Percentiles rank a stretch among this genome's conserved stretches.
phyloP scores from a whole-genome alignment of 2,329 filamentous ascomycete species.

The Purpureocillium takamizusanense region DNA sequence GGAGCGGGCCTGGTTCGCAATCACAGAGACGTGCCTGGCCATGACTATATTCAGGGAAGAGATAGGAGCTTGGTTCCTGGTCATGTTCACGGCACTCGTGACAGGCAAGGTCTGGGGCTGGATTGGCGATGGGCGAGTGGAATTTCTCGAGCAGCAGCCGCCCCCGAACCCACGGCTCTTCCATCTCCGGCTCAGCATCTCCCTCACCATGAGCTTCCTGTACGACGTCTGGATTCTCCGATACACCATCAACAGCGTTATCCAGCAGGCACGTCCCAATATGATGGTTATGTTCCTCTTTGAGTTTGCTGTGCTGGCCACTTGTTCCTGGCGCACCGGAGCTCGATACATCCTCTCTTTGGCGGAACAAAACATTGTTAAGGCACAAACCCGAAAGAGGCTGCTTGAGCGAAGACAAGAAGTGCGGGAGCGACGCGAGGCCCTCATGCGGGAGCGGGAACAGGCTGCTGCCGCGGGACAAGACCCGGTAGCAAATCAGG shows the following conservation, averaged over 20 bases:
- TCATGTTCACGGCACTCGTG: conserved; percentile 90
- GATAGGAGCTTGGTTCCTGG: conserved; percentile 85
- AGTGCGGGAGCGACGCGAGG: conserved; percentile 49
- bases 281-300: conserved; percentile 99
- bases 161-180: conserved; percentile 82
- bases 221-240: conserved; percentile 75
- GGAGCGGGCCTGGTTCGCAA: conserved; percentile 95
- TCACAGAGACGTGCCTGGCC: conserved; percentile 90
- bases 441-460: conserved; percentile 40
- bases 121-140: conserved; percentile 92
- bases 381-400: conserved; percentile 62
- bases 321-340: conserved; percentile 71
- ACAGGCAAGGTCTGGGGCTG: conserved; percentile 97
- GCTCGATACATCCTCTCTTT: conserved; percentile 72
- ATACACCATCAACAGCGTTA: conserved; percentile 74
- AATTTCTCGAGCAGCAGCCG: conserved; percentile 90
- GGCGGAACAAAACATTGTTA: conserved; percentile 66
- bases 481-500: conserved; percentile 41
- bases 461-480: conserved; percentile 42
- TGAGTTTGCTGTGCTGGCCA: conserved; percentile 81
- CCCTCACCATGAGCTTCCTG: conserved; percentile 65
- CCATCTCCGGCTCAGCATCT: conserved; percentile 72
- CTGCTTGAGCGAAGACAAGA: conserved; percentile 60
- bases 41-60: conserved; percentile 98
- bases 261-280: conserved; percentile 80